Percentiles rank a stretch among this genome's conserved stretches.
Evolutionary conservation across 305 asterid genomes (phyloP).

Genomic region (Withania somnifera): DNA sequence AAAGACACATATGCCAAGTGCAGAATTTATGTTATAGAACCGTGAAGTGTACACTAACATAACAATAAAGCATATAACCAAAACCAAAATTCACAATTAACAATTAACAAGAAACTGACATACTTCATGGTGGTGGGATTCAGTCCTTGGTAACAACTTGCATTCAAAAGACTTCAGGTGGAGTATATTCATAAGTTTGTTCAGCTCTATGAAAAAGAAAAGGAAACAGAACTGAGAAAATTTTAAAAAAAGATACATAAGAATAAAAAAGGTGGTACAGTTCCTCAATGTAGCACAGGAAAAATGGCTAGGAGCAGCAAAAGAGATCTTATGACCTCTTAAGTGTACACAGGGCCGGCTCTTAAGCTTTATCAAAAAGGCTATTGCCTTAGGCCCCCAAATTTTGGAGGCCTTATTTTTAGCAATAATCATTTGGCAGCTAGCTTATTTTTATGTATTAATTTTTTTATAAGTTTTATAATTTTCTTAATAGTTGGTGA

Average conservation of each 20-base stretch:
- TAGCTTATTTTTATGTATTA: too few species aligned
- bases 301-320: not conserved
- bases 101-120: conserved; percentile 28
- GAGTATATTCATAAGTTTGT: conserved; percentile 87
- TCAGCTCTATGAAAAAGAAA: conserved; percentile 51
- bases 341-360: too few species aligned
- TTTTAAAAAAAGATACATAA: conserved; percentile 1
- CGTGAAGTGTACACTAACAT: not conserved
- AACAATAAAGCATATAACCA: not conserved
- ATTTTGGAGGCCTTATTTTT: too few species aligned
- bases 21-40: not conserved
- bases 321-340: not conserved
- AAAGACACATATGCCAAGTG: not conserved
- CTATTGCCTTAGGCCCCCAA: too few species aligned
- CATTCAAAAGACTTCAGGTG: conserved; percentile 91
- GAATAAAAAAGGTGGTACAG: not conserved
- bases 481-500: too few species aligned
- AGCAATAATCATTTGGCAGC: too few species aligned
- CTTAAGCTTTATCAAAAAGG: too few species aligned
- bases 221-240: conserved; percentile 11
- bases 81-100: not conserved
- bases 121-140: conserved; percentile 62
- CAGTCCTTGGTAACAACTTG: conserved; percentile 75
- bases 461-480: too few species aligned
- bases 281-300: not conserved